Base-by-base conservation (phyloP, 768 basidiomycete species). In the Lyophyllum atratum region DNA sequence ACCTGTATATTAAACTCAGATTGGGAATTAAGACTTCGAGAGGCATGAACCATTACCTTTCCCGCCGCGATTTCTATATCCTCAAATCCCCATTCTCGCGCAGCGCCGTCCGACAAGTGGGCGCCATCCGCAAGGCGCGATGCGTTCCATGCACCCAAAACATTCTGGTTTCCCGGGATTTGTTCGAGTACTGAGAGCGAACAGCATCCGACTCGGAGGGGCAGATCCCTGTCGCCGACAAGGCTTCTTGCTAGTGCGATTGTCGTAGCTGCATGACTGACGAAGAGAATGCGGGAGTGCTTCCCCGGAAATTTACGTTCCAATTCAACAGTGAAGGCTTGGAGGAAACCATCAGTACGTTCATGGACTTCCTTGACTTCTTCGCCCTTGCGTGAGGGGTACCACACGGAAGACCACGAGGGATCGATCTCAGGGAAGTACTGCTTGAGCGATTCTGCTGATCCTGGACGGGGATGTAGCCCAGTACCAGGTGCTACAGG, bases 61-160 rank as follows among this genome's bases (percentile, higher is more conserved):
- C 89, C 89, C 57, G 82, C 72, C 5, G 76, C 75, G 24, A 86
- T 78, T 64, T 80, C 71, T 9, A 90, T 80, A 68, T 93, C 85
- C 62, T 90, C 87, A 59, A 93, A 85, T 14, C 92, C 92, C 92
- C 92, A 93, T 47, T 89, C 87, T 60, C 90, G 77, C 51, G 80
- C 74, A 1, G 80, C 62, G 1, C 86, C 87, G 2, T 82, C 83
- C 25, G 77, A 76, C 37, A 90, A 70, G 68, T 90, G 86, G 1
- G 68, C 64, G 1, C 83, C 86, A 48, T 85, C 83, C 0, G 80
- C 87, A 24, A 91, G 64, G 29, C 65, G 66, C 33, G 67, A 64
- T 5, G 78, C 68, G 49, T 75, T 69, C 84, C 88, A 87, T 3
- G 22, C 70, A 3, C 80, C 82, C 14, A 79, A 53, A 2, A 73